Evolutionary conservation across 2,329 filamentous ascomycete species (phyloP).

Genomic region (Ambrosiella xylebori): DNA sequence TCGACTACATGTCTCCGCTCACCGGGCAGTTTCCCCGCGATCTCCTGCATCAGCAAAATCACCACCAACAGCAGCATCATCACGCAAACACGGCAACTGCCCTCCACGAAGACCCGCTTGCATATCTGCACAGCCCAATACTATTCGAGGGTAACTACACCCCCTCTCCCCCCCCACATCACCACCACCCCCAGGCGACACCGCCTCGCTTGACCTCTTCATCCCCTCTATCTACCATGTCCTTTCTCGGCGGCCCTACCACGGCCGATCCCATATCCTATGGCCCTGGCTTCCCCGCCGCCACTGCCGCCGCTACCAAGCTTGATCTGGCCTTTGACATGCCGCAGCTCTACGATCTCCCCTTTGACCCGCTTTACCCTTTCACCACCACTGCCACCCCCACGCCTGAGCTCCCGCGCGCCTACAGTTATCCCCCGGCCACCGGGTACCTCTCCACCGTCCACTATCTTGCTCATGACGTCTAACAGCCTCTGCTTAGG

Average conservation of each 20-base stretch:
- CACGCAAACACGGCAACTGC: background rate
- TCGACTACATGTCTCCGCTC: conserved; percentile 45
- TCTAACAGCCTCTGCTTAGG: background rate
- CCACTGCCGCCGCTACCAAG: too few species aligned
- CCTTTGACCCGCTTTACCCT: too few species aligned
- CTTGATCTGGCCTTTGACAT: too few species aligned
- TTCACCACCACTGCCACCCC: too few species aligned
- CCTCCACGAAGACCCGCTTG: conserved; percentile 16
- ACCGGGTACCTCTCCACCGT: too few species aligned
- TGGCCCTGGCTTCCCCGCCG: too few species aligned
- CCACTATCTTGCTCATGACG: background rate
- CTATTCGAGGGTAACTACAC: conserved; percentile 18
- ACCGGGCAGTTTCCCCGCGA: conserved; percentile 31
- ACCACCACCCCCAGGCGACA: background rate
- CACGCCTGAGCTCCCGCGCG: too few species aligned
- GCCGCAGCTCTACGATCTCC: too few species aligned
- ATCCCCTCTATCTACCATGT: background rate
- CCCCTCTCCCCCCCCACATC: background rate
- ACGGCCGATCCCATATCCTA: background rate
- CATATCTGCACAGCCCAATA: conserved; percentile 33
- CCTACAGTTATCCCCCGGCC: too few species aligned
- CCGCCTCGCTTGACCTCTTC: background rate
- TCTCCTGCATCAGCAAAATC: background rate
- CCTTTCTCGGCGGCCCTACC: background rate
- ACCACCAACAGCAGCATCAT: background rate